A percentile compares a stretch with the other conserved stretches of the same genome.
These are phyloP conservation scores for Sarcocystis neurona DNA, from an alignment of 169 alveolate genomes.

Conservation along the genomic window DNA sequence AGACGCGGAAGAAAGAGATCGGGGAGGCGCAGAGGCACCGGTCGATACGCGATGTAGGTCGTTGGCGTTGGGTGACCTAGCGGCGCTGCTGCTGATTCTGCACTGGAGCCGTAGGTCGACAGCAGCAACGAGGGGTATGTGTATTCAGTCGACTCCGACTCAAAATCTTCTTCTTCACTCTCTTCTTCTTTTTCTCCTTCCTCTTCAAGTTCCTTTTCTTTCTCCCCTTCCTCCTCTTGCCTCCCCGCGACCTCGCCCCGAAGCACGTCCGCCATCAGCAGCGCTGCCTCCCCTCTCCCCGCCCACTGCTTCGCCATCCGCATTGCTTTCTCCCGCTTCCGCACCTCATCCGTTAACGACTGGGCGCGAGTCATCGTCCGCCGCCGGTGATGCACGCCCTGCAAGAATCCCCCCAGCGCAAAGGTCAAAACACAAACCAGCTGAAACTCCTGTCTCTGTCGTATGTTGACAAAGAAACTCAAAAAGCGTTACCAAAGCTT, in stretches of 20 bases:
- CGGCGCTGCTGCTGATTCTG: too few species aligned
- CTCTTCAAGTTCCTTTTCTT: background rate
- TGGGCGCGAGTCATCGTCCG: background rate
- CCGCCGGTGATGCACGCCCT: constrained; percentile 6
- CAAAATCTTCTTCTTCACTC: background rate
- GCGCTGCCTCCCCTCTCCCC: constrained; percentile 7
- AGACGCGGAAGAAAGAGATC: background rate
- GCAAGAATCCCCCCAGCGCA: too few species aligned
- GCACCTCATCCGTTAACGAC: background rate
- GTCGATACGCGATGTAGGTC: background rate
- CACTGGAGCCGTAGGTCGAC: constrained; percentile 17
- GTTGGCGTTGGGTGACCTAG: too few species aligned
- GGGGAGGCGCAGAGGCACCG: background rate
- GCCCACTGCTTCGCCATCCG: background rate
- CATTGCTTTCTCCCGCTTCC: background rate
- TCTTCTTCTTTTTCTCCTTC: background rate
- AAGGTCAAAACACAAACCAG: too few species aligned
- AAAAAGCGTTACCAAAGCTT: too few species aligned
- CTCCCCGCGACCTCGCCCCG: background rate
- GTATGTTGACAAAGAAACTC: too few species aligned
- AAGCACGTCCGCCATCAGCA: too few species aligned
- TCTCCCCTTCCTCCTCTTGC: background rate
- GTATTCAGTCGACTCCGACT: constrained; percentile 14
- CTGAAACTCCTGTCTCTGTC: too few species aligned
- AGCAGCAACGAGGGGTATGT: background rate